Conservation (phyloP, 441 rosid genomes). For the Jatropha multifida region DNA sequence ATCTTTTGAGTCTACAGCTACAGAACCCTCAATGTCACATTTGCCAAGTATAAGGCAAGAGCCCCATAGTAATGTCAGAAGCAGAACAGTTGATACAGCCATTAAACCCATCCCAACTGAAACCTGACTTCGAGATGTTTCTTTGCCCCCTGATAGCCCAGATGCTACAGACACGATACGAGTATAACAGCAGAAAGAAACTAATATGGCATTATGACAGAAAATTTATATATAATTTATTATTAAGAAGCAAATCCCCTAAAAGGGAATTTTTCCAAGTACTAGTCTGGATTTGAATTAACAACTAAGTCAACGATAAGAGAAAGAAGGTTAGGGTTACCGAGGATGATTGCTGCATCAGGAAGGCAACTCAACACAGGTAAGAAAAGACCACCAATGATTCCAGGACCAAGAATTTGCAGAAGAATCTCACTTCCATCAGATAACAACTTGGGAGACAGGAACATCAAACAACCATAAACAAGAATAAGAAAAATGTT, state of each 20-base stretch:
- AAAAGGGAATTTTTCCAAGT: no score
- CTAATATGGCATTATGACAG: no score
- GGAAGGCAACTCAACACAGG: conserved; percentile 15
- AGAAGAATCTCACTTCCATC: conserved; percentile 22
- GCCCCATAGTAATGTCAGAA: conserved; percentile 85
- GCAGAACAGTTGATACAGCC: conserved; percentile 95
- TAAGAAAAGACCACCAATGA: conserved; percentile 15
- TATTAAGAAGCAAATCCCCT: background rate
- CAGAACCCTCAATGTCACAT: conserved; percentile 55
- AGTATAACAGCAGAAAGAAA: no score
- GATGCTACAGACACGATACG: conserved; percentile 20
- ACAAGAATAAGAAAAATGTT: conserved; percentile 16
- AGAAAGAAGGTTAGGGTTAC: conserved; percentile 3
- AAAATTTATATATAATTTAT: no score
- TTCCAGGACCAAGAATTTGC: conserved; percentile 18
- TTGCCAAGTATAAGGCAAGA: conserved; percentile 78
- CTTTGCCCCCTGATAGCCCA: conserved; percentile 74
- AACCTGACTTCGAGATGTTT: conserved; percentile 83
- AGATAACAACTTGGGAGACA: conserved; percentile 9
- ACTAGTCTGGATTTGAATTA: no score
- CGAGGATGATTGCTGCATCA: conserved; percentile 15
- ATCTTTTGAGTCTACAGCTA: conserved; percentile 50
- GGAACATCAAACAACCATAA: conserved; percentile 12
- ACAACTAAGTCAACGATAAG: background rate
- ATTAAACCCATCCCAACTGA: conserved; percentile 93